Evolutionary conservation across 495 filamentous ascomycete species (phyloP).

Genomic region (Cercophora sp.): DNA sequence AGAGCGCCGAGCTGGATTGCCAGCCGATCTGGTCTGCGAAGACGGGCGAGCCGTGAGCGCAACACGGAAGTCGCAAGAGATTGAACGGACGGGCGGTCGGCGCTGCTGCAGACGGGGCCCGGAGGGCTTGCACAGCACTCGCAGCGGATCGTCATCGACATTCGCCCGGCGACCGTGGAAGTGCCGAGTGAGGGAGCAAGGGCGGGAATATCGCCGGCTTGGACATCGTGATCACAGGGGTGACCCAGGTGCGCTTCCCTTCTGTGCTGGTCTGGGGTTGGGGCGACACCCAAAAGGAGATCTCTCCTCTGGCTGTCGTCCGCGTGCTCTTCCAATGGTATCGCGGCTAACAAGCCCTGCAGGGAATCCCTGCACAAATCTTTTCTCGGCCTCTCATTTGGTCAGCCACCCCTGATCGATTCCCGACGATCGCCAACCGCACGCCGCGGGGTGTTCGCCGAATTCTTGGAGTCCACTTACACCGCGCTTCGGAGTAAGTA

Average conservation of each 20-base stretch:
- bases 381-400: slow-evolving; percentile 14
- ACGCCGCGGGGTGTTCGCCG: not conserved
- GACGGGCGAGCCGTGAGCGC: slow-evolving; percentile 1
- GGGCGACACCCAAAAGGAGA: slow-evolving; percentile 26
- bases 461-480: slow-evolving; percentile 18
- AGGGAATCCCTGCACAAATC: slow-evolving; percentile 21
- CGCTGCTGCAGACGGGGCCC: not conserved
- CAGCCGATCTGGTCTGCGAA: slow-evolving; percentile 14
- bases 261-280: slow-evolving; percentile 28
- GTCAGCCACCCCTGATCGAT: slow-evolving; percentile 10
- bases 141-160: slow-evolving; percentile 21
- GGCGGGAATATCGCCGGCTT: slow-evolving; percentile 9
- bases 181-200: slow-evolving; percentile 19
- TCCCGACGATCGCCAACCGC: not conserved
- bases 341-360: slow-evolving; percentile 23
- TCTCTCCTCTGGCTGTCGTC: slow-evolving; percentile 18
- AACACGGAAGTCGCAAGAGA: not conserved
- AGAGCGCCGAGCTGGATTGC: not conserved
- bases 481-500: slow-evolving; percentile 16
- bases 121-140: slow-evolving; percentile 10
- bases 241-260: slow-evolving; percentile 18
- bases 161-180: slow-evolving; percentile 23
- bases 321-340: slow-evolving; percentile 26
- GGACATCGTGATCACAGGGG: slow-evolving; percentile 28
- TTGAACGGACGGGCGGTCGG: not conserved